Evolutionary conservation across 2,329 filamentous ascomycete genomes (phyloP), one percentile per base, ranked within the genome.

Genomic region (Colletotrichum caudatum): DNA sequence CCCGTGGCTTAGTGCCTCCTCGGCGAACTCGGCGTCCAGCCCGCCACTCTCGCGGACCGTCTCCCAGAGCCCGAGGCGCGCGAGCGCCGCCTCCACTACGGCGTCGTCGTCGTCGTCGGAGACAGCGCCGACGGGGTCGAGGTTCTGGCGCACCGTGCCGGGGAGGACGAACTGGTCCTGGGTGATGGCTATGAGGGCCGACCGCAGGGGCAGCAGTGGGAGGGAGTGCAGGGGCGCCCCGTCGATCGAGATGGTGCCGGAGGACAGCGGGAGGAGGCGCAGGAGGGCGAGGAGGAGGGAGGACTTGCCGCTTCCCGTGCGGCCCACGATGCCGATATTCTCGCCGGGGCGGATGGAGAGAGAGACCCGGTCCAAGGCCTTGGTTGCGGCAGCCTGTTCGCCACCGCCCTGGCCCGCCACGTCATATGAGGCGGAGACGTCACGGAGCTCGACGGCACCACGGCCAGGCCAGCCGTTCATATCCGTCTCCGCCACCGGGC

Each of bases 71-170:
- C 54, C 66, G 26, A 74, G 56, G 29, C 64, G 60, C 5, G 41
- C 35, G 33, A 73, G 64, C 1, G 56, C 46, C 18, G 60, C 51
- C 46, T 53, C 29, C n/a, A 69, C n/a, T n/a, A 44, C 9, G 33
- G 50, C 51, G 60, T 50, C 89, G 72, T 95, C 64, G 23, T 48
- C 89, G 72, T 95, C 64, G 29, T 46, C 48, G 18, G 61, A 35
- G 5, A 39, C 61, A 11, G 35, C 23, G 33, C 29, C 59, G 29
- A 72, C 56, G 5, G 72, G 72, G 46, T 73, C 65, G 20, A 99
- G 87, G 79, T 99, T 99, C 80, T 87, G 56, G 2, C 72, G 69
- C 16, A 72, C 69, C 26, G 72, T 64, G 18, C 72, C 69, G 0
- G 72, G 61, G 12, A 73, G 60, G 8, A 72, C 61, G 39, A 73